Evolutionary conservation across 164 flowering plant genomes (phyloP), one percentile per base, ranked within the genome.

Genomic region (Magnolia officinalis): DNA sequence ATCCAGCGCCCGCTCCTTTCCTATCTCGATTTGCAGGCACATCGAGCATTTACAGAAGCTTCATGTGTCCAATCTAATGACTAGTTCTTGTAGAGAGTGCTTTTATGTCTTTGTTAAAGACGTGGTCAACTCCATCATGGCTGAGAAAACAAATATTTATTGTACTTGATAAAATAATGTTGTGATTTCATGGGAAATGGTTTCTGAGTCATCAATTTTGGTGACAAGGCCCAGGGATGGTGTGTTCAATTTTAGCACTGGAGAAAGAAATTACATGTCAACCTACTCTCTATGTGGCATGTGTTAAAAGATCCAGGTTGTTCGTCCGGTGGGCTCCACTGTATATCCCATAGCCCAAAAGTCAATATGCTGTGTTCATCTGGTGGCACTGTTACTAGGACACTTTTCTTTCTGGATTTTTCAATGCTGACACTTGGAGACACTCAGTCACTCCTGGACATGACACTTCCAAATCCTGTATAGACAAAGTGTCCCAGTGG

Each of bases 51-150:
- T 26, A 50, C 75, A 75, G 76, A 73, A 77, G 76, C 72, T 51
- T 8, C 83, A 51, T 23, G 81, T 77, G 74, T 87, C 88, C n/a
- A 82, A 84, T 64, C 69, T 86, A 24, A 86, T 89, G 92, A 88
- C 86, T 13, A 78, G 75, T 66, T 89, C 86, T 55, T 93, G 96
- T 83, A 70, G 87, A 79, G 88, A 87, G 76, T 91, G 98, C 84
- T 93, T 93, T 74, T 80, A 78, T 77, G 74, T 73, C 64, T 91
- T 87, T 80, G 90, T 88, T 18, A 86, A 80, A 80, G 88, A 90
- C 63, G 88, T 89, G 0, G 90, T 89, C 8, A 75, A 67, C 66
- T 75, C 89, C 70, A 74, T 85, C 49, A 14, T 89, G 85, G 59
- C 71, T 63, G 88, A 87, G 69, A 88, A 78, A 82, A 58, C 72